These are phyloP conservation scores for Cenchrus americanus DNA, from an alignment of 176 grass and related monocot species.

Conservation along the genomic window DNA sequence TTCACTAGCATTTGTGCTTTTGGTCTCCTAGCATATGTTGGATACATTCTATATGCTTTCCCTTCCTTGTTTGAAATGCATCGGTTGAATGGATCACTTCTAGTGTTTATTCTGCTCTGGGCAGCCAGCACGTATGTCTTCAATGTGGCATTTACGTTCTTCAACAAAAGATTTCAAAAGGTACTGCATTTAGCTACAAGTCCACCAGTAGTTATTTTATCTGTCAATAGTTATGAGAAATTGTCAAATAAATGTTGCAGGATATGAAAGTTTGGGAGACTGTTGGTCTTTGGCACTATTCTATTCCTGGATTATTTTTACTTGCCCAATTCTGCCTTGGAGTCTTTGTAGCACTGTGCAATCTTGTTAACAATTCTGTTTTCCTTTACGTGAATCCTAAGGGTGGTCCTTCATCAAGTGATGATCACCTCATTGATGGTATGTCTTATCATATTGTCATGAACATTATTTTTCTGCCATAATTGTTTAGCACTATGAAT, in stretches of 20 bases:
- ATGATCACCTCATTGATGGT: conserved; percentile 86
- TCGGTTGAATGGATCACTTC: conserved; percentile 90
- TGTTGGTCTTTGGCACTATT: conserved; percentile 97
- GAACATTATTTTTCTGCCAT: not conserved
- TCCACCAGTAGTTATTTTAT: conserved; percentile 25
- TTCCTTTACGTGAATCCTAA: conserved; percentile 71
- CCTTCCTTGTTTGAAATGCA: conserved; percentile 93
- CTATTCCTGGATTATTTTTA: conserved; percentile 95
- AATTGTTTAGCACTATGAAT: conserved; percentile 11
- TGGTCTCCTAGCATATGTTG: conserved; percentile 96
- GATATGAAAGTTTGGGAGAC: conserved; percentile 99
- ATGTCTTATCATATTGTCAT: conserved; percentile 31
- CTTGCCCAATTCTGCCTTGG: conserved; percentile 97
- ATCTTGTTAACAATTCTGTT: conserved; percentile 97
- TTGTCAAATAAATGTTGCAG: conserved; percentile 56
- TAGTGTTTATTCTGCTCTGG: conserved; percentile 96
- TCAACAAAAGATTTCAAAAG: conserved; percentile 97
- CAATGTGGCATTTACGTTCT: conserved; percentile 95
- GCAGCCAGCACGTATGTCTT: conserved; percentile 94
- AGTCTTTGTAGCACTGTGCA: conserved; percentile 93
- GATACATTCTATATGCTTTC: conserved; percentile 95
- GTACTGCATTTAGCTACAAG: conserved; percentile 50
- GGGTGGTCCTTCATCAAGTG: conserved; percentile 64
- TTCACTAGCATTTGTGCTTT: conserved; percentile 94
- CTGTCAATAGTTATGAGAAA: conserved; percentile 30